Conservation (phyloP, 768 basidiomycete genomes). For the Termitomyces sp. region DNA sequence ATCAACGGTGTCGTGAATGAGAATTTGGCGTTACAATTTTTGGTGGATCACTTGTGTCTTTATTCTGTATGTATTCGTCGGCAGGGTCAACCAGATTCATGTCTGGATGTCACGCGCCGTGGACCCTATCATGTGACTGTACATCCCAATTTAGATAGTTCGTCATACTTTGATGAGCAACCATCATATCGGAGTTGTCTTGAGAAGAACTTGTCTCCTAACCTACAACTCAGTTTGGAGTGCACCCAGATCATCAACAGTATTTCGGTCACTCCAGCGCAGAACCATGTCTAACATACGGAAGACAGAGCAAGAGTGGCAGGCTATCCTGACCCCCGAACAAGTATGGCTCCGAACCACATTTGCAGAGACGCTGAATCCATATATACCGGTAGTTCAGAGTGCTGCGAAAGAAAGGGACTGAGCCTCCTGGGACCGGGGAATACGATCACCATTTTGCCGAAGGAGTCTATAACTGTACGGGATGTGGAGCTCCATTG, state of each 20-base stretch:
- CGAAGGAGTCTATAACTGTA: conserved; percentile 72
- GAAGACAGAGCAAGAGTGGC: conserved; percentile 80
- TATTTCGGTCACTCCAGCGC: neutral
- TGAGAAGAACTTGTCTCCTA: conserved; percentile 1
- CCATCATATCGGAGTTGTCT: conserved; percentile 8
- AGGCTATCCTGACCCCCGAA: conserved; percentile 69
- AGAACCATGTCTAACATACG: conserved; percentile 33
- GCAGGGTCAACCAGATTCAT: neutral
- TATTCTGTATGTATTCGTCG: neutral
- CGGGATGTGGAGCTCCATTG: conserved; percentile 74
- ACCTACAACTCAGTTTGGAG: neutral
- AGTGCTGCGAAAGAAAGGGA: conserved; percentile 82
- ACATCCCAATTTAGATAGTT: neutral
- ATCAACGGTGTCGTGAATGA: conserved; percentile 21
- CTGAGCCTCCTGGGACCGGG: conserved; percentile 75
- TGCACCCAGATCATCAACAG: neutral
- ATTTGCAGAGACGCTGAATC: neutral
- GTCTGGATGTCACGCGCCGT: too few relatives aligned
- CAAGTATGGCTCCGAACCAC: conserved; percentile 48
- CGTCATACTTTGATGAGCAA: conserved; percentile 3
- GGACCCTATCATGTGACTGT: neutral
- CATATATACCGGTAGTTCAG: conserved; percentile 53
- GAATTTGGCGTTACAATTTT: neutral
- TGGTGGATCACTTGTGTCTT: neutral
- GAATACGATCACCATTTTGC: conserved; percentile 67